Percentiles rank a stretch among this genome's conserved stretches.
These are phyloP conservation scores for Russula earlei DNA, from an alignment of 768 basidiomycete species.

Conservation along the genomic window DNA sequence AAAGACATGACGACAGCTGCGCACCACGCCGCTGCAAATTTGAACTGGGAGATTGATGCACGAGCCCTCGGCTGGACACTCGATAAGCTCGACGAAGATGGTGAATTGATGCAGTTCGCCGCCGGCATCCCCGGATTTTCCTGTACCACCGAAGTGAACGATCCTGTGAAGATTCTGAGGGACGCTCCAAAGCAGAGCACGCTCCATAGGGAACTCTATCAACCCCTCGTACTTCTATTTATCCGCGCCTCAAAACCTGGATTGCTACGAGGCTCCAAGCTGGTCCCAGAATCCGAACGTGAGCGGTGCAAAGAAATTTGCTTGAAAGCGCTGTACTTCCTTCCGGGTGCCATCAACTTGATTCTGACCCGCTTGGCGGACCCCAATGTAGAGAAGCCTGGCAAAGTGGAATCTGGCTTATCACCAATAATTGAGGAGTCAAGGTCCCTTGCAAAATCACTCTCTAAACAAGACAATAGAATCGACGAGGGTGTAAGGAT, in stretches of 20 bases:
- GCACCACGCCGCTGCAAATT: neutral
- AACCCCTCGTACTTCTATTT: neutral
- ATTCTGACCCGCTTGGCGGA: neutral
- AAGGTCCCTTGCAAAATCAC: neutral
- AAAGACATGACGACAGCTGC: neutral
- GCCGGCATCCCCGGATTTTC: conserved; percentile 7
- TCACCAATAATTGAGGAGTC: neutral
- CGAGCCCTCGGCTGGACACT: conserved; percentile 5
- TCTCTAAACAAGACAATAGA: neutral
- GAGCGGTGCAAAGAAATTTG: neutral
- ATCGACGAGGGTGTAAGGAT: neutral
- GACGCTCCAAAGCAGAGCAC: neutral
- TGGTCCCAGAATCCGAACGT: neutral
- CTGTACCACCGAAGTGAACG: neutral
- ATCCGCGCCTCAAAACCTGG: neutral
- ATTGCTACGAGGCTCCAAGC: neutral
- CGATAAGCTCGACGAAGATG: neutral
- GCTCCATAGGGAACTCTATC: neutral
- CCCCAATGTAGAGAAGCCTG: no score
- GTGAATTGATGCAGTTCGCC: neutral
- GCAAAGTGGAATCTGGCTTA: neutral
- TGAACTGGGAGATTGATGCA: neutral
- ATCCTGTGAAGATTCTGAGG: neutral
- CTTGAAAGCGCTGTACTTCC: neutral
- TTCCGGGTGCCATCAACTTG: neutral